Evolutionary conservation across 2,329 filamentous ascomycete genomes (phyloP), one percentile per base, ranked within the genome.

Genomic region (Fusarium xylarioides): DNA sequence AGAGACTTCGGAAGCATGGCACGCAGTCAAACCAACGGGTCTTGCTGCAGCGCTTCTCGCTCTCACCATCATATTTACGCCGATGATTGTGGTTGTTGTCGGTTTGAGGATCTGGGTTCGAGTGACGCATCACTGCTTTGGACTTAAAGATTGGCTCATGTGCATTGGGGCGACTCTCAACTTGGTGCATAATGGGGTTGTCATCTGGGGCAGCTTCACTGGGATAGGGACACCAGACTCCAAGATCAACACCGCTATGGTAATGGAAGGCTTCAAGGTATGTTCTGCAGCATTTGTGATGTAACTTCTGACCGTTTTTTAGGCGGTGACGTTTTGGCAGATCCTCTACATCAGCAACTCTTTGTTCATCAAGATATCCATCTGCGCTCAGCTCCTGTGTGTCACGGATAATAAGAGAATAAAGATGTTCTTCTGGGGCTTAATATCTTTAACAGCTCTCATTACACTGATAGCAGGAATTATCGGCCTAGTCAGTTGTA

Each of bases 111-210:
- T 56, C 4, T 64, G 38, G 42, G 34, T 63, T 2, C 58, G 67
- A 4, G 9, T 60, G 7, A 26, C 38, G 8, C 37, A 35, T 14
- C 32, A 46, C 11, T 42, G 26, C 7, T 64, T 70, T 6, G 67
- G 59, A 7, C 40, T 44, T 14, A 59, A 70, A 3, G 67, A 70
- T 32, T 68, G 67, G 49, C 59, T 70, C 3, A 64, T 70, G 65
- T 59, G 43, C 3, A 32, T 70, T 16, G 67, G 64, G 8, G 57
- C 50, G n/a, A 47, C 68, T 19, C 28, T 70, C 34, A 70, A 59
- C 28, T 34, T 68, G 67, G 53, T 52, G 2, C 67, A 68, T 9
- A 68, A 70, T 32, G 53, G 30, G 9, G 43, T 70, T 10, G 38
- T 69, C 15, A 53, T 69, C n/a, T 69, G 65, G 54, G 49, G 59